These are phyloP conservation scores for Solanum aculeatissimum DNA, from an alignment of 305 asterid species.

Conservation along the genomic window DNA sequence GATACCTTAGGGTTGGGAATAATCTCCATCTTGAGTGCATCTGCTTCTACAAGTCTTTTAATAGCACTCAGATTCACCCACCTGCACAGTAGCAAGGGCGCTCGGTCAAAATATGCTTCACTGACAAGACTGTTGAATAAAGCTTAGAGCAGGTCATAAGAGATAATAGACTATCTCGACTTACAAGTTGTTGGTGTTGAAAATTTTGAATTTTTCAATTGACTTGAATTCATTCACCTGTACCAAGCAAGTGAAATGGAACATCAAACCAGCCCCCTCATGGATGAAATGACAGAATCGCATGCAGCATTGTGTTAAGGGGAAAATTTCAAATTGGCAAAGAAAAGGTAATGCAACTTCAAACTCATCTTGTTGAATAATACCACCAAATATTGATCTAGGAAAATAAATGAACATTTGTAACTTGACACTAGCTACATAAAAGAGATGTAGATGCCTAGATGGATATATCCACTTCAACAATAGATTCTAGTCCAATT, in stretches of 20 bases:
- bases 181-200: slow-evolving; percentile 96
- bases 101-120: not conserved
- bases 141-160: not conserved
- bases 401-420: not conserved
- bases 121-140: not conserved
- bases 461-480: not conserved
- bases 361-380: not conserved
- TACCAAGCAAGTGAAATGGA: not conserved
- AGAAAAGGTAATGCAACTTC: not conserved
- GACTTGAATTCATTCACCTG: slow-evolving; percentile 90
- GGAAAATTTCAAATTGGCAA: not conserved
- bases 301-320: not conserved
- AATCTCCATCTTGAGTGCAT: slow-evolving; percentile 86
- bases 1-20: slow-evolving; percentile 95
- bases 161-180: slow-evolving; percentile 6
- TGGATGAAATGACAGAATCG: not conserved
- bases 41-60: slow-evolving; percentile 67
- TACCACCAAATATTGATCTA: not conserved
- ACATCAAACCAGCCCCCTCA: not conserved
- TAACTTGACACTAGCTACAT: not conserved
- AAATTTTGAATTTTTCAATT: slow-evolving; percentile 93
- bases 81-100: slow-evolving; percentile 25
- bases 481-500: not conserved
- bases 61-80: slow-evolving; percentile 89
- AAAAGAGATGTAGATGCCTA: not conserved